Percentiles rank a stretch among this genome's conserved stretches.
Evolutionary conservation across 345 rosid species (phyloP).

Genomic region (Chamaenerion angustifolium): DNA sequence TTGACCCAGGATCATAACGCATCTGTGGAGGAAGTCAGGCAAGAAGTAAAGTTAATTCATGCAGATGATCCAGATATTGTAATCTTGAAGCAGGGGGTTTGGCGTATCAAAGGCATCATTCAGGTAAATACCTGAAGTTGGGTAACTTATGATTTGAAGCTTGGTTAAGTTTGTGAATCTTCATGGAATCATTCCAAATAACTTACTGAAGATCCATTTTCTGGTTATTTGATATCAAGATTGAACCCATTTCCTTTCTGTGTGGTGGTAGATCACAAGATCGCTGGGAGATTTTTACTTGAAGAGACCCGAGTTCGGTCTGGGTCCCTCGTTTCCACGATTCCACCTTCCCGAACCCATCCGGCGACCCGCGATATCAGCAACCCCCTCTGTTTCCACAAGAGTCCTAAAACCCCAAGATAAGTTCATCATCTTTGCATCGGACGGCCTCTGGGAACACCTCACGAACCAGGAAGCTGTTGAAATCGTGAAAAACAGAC

Average conservation of each 20-base stretch:
- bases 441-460: constrained; percentile 94
- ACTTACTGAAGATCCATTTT: too few relatives aligned
- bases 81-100: constrained; percentile 73
- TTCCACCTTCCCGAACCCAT: constrained; percentile 68
- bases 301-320: constrained; percentile 78
- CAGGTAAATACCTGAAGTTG: too few relatives aligned
- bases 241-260: background rate
- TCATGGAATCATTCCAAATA: too few relatives aligned
- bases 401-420: constrained; percentile 59
- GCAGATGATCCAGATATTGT: constrained; percentile 79
- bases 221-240: too few relatives aligned
- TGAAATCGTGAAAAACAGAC: constrained; percentile 52
- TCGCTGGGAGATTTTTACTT: constrained; percentile 96
- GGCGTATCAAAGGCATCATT: constrained; percentile 98
- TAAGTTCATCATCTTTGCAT: constrained; percentile 79
- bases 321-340: constrained; percentile 69
- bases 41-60: constrained; percentile 73
- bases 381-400: constrained; percentile 53
- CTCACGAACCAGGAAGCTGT: constrained; percentile 75
- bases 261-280: constrained; percentile 58
- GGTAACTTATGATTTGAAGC: too few relatives aligned
- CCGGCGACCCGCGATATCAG: constrained; percentile 64
- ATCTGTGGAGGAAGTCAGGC: constrained; percentile 74
- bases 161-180: too few relatives aligned
- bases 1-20: constrained; percentile 82